Percentiles rank a stretch among this genome's conserved stretches.
These are phyloP conservation scores for Suhomyces emberorum DNA, from an alignment of 805 yeast genomes.

Conservation along the genomic window DNA sequence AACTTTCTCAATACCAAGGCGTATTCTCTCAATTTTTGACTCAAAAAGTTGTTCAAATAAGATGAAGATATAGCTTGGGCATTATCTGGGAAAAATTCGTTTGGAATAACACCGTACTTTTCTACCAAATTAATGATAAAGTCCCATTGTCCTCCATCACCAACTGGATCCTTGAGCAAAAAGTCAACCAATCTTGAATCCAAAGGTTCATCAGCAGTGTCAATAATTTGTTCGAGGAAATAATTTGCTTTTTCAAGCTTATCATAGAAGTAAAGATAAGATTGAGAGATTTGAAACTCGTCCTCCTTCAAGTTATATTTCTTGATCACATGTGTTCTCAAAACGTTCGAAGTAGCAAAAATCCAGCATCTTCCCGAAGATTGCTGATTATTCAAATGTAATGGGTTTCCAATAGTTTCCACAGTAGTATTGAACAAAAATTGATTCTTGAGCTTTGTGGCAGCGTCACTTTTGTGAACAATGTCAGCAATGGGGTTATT, in stretches of 20 bases:
- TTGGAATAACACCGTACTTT: slow-evolving; percentile 81
- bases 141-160: slow-evolving; percentile 88
- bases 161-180: slow-evolving; percentile 60
- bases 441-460: slow-evolving; percentile 20
- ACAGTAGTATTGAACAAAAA: slow-evolving; percentile 38
- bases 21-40: slow-evolving; percentile 71
- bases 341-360: slow-evolving; percentile 75
- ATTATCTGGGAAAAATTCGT: slow-evolving; percentile 68
- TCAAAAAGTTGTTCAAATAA: slow-evolving; percentile 57
- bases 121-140: slow-evolving; percentile 74
- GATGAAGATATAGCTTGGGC: slow-evolving; percentile 53
- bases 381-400: slow-evolving; percentile 54
- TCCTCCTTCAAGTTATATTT: slow-evolving; percentile 51
- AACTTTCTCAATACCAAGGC: slow-evolving; percentile 65
- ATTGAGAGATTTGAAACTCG: slow-evolving; percentile 71
- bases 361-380: slow-evolving; percentile 86
- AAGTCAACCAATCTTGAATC: slow-evolving; percentile 71
- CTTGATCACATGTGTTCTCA: slow-evolving; percentile 61
- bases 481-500: slow-evolving; percentile 43
- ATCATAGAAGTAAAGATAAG: slow-evolving; percentile 79
- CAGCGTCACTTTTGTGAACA: slow-evolving; percentile 32
- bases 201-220: slow-evolving; percentile 61
- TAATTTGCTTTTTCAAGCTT: slow-evolving; percentile 81
- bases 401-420: slow-evolving; percentile 34
- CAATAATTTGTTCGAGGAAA: slow-evolving; percentile 72